Base-by-base conservation (phyloP, 305 asterid species). In the Solanum hybrid region DNA sequence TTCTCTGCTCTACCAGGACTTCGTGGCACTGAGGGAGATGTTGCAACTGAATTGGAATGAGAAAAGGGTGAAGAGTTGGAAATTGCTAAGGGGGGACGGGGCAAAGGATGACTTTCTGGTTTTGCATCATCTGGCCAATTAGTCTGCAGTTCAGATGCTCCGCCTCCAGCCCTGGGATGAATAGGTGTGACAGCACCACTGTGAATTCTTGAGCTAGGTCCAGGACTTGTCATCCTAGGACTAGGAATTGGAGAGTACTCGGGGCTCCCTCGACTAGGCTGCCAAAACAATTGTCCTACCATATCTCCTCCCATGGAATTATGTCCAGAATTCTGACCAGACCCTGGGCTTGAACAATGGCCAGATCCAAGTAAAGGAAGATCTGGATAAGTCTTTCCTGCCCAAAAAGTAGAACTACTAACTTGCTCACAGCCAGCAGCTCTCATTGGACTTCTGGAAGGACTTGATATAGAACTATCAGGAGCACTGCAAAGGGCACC, bases 381-480 rank as follows among this genome's bases (percentile, higher is more conserved):
- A 88, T 97, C 98, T 13, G 94, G 92, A 92, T 92, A 93, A 78
- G 92, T 92, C 93, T 90, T 96, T 86, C 96, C 98, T 37, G 92
- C 94, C 91, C 94, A 92, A 85, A 93, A 92, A 89, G 94, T 94
- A 86, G 95, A 92, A 91, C 93, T 93, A 42, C 94, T 37, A 89
- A 94, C 93, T 90, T 93, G 98, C 87, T 96, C 99, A 46, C 89
- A 92, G 90, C 96, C 96, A 86, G 91, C 83, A 78, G 91, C 93
- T 95, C 98, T 92, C 94, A 95, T 93, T 33, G 98, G 98, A 90
- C 99, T 98, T 95, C 98, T 94, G 42, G 99, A 98, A 88, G 99
- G 99, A 93, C 99, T 98, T 46, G 99, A 98, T 94, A 94, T 94
- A 14, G 99, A 97, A 95, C 99, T 98, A 93, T 95, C 99, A 64